Base-by-base conservation (phyloP, 1,139 yeast genomes). In the Geotrichum aggregatum region DNA sequence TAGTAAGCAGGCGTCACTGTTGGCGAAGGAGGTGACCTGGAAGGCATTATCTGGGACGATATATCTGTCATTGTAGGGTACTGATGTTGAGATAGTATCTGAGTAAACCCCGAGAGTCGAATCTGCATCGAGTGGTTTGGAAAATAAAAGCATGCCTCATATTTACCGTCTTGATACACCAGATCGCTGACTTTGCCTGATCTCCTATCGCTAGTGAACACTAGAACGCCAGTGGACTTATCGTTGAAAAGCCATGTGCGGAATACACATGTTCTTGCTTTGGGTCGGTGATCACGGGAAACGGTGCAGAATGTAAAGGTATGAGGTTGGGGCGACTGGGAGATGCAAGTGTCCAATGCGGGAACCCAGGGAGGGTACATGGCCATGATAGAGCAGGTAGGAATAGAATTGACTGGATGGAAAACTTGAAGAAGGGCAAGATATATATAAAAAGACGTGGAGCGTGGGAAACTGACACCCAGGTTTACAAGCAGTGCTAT, bases 111-210 rank as follows among this genome's bases (percentile, higher is more conserved):
- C 51, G 82, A 76, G 57, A 87, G 73, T 60, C 96, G 73, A 64
- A 83, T 83, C 69, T 87, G 95, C 63, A 78, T 83, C 63, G 77
- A 77, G 28, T 77, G 67, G 35, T 72, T 72, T 10, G 75, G 77
- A 63, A 86, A 84, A 71, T 85, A 84, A 64, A 85, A 86, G 54
- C 87, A 86, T 1, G 89, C 87, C 69, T 87, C 95, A 64, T 80
- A 83, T 52, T 74, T 70, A 42, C 59, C 61, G 58, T 82, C 80
- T 61, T 78, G 77, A 24, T 63, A 59, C 14, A 65, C 56, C 51
- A 83, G 69, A 62, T 85, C 87, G 22, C 70, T 67, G 61, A 77
- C 76, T 66, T 87, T 87, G 49, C 70, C 70, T 76, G 84, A 80
- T 64, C 96, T 72, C 60, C 76, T 74, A 68, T 87, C 96, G 1